Evolutionary conservation across 2,329 filamentous ascomycete species (phyloP).

Genomic region (Fusarium palustre): DNA sequence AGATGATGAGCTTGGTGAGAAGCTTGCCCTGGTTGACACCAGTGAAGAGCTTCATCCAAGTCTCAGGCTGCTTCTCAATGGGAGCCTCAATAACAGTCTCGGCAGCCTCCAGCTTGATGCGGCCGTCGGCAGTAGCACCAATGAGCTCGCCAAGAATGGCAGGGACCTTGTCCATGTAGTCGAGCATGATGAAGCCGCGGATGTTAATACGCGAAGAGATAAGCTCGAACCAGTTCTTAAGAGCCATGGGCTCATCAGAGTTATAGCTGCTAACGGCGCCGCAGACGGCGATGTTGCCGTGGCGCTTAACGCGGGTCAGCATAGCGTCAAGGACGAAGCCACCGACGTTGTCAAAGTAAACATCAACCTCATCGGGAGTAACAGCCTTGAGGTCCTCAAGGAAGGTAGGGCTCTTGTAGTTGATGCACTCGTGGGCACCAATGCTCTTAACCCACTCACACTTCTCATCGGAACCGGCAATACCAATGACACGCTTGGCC

Average conservation of each 20-base stretch:
- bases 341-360: constrained; percentile 49
- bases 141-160: constrained; percentile 45
- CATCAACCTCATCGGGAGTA: constrained; percentile 47
- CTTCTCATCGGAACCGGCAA: constrained; percentile 47
- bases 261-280: constrained; percentile 47
- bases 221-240: constrained; percentile 48
- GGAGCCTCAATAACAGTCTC: constrained; percentile 46
- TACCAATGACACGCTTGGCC: constrained; percentile 48
- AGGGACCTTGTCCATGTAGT: constrained; percentile 48
- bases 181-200: constrained; percentile 48
- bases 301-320: constrained; percentile 47
- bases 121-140: constrained; percentile 45
- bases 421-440: constrained; percentile 46
- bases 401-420: constrained; percentile 50
- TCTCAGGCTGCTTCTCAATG: constrained; percentile 46
- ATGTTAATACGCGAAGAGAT: constrained; percentile 45
- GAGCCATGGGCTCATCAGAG: constrained; percentile 46
- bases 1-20: constrained; percentile 45
- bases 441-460: constrained; percentile 47
- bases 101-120: constrained; percentile 42
- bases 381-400: constrained; percentile 44
- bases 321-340: constrained; percentile 46
- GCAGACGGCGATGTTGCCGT: constrained; percentile 45
- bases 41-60: constrained; percentile 46
- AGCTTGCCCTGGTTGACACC: constrained; percentile 48